phyloP scores from a whole-genome alignment of 495 filamentous ascomycete genomes.

The Sordaria brevicollis region DNA sequence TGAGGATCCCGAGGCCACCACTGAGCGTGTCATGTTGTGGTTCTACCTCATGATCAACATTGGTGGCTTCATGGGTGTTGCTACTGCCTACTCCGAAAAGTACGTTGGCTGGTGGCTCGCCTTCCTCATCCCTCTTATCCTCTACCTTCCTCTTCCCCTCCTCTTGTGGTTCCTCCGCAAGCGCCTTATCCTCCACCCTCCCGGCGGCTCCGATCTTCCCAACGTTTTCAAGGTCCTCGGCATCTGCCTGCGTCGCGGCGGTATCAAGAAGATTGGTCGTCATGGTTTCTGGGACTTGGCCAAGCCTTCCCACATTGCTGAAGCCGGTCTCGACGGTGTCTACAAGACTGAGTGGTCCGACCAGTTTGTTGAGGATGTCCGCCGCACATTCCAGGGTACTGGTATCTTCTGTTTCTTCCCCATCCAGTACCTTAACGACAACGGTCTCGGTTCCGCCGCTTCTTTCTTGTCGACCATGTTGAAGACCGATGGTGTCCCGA shows the following conservation, averaged over 20 bases:
- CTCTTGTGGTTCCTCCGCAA: slow-evolving; percentile 44
- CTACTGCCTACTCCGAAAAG: slow-evolving; percentile 37
- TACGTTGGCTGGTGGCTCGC: slow-evolving; percentile 59
- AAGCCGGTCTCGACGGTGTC: slow-evolving; percentile 27
- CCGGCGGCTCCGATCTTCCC: slow-evolving; percentile 42
- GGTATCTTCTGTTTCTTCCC: slow-evolving; percentile 57
- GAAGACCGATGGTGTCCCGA: slow-evolving; percentile 57
- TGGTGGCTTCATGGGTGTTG: slow-evolving; percentile 48
- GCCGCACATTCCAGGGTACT: slow-evolving; percentile 47
- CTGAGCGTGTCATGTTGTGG: slow-evolving; percentile 53
- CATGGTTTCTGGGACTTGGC: slow-evolving; percentile 54
- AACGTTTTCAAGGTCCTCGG: slow-evolving; percentile 45
- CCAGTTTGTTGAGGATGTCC: slow-evolving; percentile 47
- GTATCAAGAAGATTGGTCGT: slow-evolving; percentile 43
- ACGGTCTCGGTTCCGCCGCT: slow-evolving; percentile 35
- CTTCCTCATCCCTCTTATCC: slow-evolving; percentile 58
- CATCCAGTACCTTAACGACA: slow-evolving; percentile 56
- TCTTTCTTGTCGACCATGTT: slow-evolving; percentile 50
- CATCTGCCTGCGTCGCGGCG: slow-evolving; percentile 44
- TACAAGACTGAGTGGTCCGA: slow-evolving; percentile 38
- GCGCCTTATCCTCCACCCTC: slow-evolving; percentile 39
- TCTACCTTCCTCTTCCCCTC: slow-evolving; percentile 48
- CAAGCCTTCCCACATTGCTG: slow-evolving; percentile 48
- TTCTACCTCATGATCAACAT: slow-evolving; percentile 60
- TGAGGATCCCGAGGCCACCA: slow-evolving; percentile 48